A percentile compares a stretch with the other conserved stretches of the same genome.
Evolutionary conservation across 768 basidiomycete genomes (phyloP).

Genomic region (Lentinula raphanica): DNA sequence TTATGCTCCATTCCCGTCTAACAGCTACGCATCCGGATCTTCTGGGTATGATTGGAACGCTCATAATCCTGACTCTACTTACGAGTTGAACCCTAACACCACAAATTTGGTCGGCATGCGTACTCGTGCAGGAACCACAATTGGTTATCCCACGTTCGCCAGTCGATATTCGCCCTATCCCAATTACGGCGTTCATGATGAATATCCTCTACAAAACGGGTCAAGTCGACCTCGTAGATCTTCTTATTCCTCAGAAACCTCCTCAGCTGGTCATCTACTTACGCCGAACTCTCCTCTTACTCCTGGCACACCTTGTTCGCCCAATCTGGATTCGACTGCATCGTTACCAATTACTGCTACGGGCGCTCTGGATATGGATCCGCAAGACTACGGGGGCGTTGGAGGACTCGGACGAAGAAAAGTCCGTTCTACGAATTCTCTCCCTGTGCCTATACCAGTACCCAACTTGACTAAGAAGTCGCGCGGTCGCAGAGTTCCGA

Average conservation of each 20-base stretch:
- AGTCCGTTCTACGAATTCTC: background rate
- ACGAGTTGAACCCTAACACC: background rate
- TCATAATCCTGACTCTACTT: background rate
- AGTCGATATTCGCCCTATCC: slow-evolving; percentile 6
- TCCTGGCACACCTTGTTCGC: slow-evolving; percentile 1
- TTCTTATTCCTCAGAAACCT: background rate
- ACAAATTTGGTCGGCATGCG: background rate
- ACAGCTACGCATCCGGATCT: background rate
- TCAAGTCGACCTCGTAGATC: background rate
- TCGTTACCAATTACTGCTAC: background rate
- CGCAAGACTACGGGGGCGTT: background rate
- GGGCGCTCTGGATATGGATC: background rate
- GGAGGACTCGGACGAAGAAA: background rate
- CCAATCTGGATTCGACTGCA: background rate
- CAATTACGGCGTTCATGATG: background rate
- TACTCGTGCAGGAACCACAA: slow-evolving; percentile 2
- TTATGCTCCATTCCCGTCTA: background rate
- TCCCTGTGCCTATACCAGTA: slow-evolving; percentile 44
- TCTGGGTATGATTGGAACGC: background rate
- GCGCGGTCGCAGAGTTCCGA: slow-evolving; percentile 53
- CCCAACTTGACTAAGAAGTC: slow-evolving; percentile 62
- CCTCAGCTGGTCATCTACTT: background rate
- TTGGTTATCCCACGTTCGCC: background rate
- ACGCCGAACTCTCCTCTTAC: background rate
- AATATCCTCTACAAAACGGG: background rate